Evolutionary conservation across 1,139 yeast species (phyloP).

Genomic region (Zygosaccharomyces pseudobailii): DNA sequence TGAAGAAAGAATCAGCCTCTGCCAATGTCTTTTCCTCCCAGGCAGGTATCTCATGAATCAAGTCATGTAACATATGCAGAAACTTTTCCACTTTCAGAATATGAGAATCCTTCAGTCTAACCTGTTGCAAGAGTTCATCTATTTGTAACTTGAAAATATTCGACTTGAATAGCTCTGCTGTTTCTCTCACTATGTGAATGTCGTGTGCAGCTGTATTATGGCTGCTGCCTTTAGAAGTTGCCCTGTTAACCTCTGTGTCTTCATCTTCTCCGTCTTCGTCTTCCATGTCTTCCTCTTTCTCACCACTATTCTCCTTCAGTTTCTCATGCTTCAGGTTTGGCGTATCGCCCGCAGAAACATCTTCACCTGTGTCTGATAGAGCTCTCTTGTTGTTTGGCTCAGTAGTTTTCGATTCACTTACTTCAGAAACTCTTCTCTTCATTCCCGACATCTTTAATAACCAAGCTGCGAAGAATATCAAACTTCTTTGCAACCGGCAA

Average conservation of each 20-base stretch:
- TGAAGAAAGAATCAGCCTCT: conserved; percentile 49
- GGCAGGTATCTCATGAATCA: conserved; percentile 59
- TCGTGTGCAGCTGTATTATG: conserved; percentile 63
- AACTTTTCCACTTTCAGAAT: conserved; percentile 67
- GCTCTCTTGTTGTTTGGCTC: conserved; percentile 3
- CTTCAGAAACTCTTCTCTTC: conserved; percentile 23
- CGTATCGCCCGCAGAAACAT: conserved; percentile 6
- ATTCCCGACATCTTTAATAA: conserved; percentile 17
- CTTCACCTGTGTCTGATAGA: conserved; percentile 18
- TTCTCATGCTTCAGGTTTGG: background rate
- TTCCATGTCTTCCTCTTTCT: conserved; percentile 21
- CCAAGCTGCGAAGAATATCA: background rate
- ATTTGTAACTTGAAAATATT: conserved; percentile 92
- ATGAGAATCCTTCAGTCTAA: conserved; percentile 66
- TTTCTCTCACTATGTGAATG: conserved; percentile 84
- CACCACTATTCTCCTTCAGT: conserved; percentile 17
- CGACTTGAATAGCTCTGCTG: conserved; percentile 89
- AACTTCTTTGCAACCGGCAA: background rate
- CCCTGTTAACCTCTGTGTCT: conserved; percentile 19
- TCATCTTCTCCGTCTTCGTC: conserved; percentile 16
- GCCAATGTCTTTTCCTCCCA: conserved; percentile 47
- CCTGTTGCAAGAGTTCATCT: conserved; percentile 80
- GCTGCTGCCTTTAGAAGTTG: background rate
- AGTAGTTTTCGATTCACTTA: conserved; percentile 7
- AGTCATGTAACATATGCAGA: conserved; percentile 68